A percentile compares a stretch with the other conserved stretches of the same genome.
phyloP scores from a whole-genome alignment of 345 rosid species.

The Aegle marmelos region DNA sequence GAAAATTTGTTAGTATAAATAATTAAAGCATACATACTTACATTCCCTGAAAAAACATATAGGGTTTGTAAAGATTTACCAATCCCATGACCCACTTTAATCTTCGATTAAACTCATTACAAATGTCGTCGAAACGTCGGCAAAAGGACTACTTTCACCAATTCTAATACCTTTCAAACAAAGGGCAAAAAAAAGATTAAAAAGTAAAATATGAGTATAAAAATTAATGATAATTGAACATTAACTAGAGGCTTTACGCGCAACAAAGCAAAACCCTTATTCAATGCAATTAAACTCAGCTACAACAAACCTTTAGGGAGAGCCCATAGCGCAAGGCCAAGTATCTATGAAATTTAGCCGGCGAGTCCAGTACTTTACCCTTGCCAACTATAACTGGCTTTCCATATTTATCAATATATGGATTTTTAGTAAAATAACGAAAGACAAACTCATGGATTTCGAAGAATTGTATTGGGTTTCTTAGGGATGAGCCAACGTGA shows the following conservation, averaged over 20 bases:
- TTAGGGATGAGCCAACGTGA: constrained; percentile 26
- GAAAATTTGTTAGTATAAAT: no score
- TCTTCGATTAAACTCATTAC: constrained; percentile 10
- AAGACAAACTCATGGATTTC: not conserved
- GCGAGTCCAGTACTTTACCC: not conserved
- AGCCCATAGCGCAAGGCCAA: no score
- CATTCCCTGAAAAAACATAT: constrained; percentile 28
- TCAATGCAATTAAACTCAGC: no score
- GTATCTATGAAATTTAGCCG: no score
- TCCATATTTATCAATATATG: constrained; percentile 8
- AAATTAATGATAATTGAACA: no score
- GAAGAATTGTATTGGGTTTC: constrained; percentile 12
- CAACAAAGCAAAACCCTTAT: no score
- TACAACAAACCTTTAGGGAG: no score
- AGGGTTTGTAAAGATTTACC: constrained; percentile 37
- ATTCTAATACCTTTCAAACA: constrained; percentile 8
- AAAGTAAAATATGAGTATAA: not conserved
- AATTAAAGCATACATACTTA: not conserved
- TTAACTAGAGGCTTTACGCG: no score
- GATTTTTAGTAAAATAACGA: constrained; percentile 11
- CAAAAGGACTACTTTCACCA: constrained; percentile 18
- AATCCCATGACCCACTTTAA: constrained; percentile 29
- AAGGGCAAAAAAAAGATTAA: not conserved
- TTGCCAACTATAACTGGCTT: not conserved
- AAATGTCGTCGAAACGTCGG: constrained; percentile 8